Base-by-base conservation (phyloP, 345 rosid species). In the Sonneratia alba region DNA sequence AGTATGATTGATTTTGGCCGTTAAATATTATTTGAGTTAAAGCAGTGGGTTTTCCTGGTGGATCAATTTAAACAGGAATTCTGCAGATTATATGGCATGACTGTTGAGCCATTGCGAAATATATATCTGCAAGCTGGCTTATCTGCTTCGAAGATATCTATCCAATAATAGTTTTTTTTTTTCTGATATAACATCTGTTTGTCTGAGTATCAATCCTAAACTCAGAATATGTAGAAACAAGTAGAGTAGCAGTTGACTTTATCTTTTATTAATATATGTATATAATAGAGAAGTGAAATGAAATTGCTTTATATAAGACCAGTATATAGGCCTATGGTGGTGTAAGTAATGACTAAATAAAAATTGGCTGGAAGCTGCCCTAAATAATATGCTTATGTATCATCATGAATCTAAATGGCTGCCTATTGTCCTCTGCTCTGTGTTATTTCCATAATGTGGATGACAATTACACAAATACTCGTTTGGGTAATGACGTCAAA, bases 61-160 rank as follows among this genome's bases (percentile, higher is more conserved):
- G 83, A 89, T 64, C 96, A 87, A 76, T 95, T 95, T 76, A 90
- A 88, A 81, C 92, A 87, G 79, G 99, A 95, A 79, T 90, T 95
- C 85, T 92, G 89, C 88, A 87, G 79, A 85, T 77, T 95, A 72
- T 90, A 92, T 82, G 99, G 99, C 87, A 95, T 95, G 98, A 86
- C 99, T n/a, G 72, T 86, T 67, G 98, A 92, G 82, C 97, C 99
- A 22, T 77, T 95, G 78, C 78, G 92, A 78, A 92, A 88, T 83
- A 95, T 95, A 67, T 92, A 85, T 79, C 81, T 95, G 70, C 98
- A 95, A 82, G 98, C 97, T 72, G 99, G 99, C 80, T 82, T 95
- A 80, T 95, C 96, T 73, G 94, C 98, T 5, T 75, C 92, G 77
- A 95, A 95, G 82, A 90, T 98, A 72, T 90, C 94, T 92, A 95